Evolutionary conservation across 352 stramenopile genomes (phyloP).

Genomic region (Phytopythium sindhum): DNA sequence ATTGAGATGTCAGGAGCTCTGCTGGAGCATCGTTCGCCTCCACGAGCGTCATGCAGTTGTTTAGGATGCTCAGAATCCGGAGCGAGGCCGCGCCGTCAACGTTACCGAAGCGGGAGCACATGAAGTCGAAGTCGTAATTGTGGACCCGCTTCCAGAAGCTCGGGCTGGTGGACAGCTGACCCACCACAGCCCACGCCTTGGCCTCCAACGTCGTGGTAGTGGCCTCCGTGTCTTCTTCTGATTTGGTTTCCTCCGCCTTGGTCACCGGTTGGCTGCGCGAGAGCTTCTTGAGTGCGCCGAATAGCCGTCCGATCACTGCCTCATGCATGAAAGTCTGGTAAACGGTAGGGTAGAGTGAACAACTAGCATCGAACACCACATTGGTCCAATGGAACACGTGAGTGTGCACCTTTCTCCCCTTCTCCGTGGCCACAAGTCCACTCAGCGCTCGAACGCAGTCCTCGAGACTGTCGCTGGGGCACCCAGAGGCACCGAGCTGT

Average conservation of each 20-base stretch:
- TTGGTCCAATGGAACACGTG: not conserved
- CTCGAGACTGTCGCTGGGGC: slow-evolving; percentile 19
- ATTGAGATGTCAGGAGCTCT: slow-evolving; percentile 52
- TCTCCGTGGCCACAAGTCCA: slow-evolving; percentile 39
- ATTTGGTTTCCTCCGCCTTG: not conserved
- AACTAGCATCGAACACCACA: not conserved
- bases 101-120: slow-evolving; percentile 52
- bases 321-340: slow-evolving; percentile 41
- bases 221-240: not conserved
- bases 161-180: slow-evolving; percentile 23
- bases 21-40: slow-evolving; percentile 35
- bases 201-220: slow-evolving; percentile 12
- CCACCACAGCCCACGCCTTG: slow-evolving; percentile 50
- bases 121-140: slow-evolving; percentile 61
- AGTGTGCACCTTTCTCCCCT: slow-evolving; percentile 33
- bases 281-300: slow-evolving; percentile 47
- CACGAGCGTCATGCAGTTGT: slow-evolving; percentile 50
- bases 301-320: slow-evolving; percentile 35
- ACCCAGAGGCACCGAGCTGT: slow-evolving; percentile 31
- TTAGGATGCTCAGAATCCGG: slow-evolving; percentile 47
- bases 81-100: slow-evolving; percentile 32
- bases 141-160: slow-evolving; percentile 47
- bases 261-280: slow-evolving; percentile 15
- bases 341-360: not conserved
- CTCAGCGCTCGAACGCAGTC: slow-evolving; percentile 56